Base-by-base conservation (phyloP, 805 yeast species). In the Hanseniaspora taiwanica region DNA sequence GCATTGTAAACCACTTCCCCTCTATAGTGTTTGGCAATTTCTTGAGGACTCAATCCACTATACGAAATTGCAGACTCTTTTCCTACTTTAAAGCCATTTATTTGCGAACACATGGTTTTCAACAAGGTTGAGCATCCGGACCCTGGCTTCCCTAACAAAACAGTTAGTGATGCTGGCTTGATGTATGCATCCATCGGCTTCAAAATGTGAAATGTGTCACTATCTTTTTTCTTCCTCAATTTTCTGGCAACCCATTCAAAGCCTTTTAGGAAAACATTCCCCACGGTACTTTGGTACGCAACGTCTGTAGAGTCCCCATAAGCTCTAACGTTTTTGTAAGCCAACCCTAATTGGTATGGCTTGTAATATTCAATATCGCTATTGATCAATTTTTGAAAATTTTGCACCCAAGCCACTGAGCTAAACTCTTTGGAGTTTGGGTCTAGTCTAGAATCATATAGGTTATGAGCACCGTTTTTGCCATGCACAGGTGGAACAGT, bases 121-220 rank as follows among this genome's bases (percentile, higher is more conserved):
- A 78, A 62, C 38, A 78, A 60, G 0, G 85, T 77, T 2, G 83
- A 70, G 55, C 85, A 78, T 46, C 86, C 85, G n/a, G 84, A 74
- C 51, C 85, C 85, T 1, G 85, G 85, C 58, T 81, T 69, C 39
- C 86, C 86, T 42, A 78, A 59, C 13, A 78, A 85, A 38, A 79
- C 80, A 6, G 80, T 69, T 36, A 79, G 60, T 45, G 76, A 78
- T 37, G 85, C 84, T 3, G 82, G 76, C 38, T 61, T 62, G 42
- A 76, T 63, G 3, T 70, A 40, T 14, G 78, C 85, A 50, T 77
- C 81, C 81, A 76, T 76, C 21, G 79, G 68, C 52, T 76, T 76
- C 56, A 72, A 63, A 46, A 72, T 77, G 44, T 71, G 72, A 46
- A 72, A 74, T 42, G 47, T 45, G 27, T 54, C 48, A 13, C 41